Evolutionary conservation across 306 rosid genomes (phyloP).

Genomic region (Luffa acutangula): DNA sequence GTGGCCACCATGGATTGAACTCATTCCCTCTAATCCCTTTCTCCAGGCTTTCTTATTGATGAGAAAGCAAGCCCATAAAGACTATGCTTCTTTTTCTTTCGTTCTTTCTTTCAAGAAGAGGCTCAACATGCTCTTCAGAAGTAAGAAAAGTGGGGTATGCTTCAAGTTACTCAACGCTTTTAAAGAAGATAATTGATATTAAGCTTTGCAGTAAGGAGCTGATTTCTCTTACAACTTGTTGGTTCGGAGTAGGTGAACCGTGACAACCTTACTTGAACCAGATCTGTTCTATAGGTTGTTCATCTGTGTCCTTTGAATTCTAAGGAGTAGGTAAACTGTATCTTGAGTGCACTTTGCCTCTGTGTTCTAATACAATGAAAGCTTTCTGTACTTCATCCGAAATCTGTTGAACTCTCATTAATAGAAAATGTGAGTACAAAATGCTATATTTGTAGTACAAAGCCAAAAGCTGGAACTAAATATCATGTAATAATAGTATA

Average conservation of each 20-base stretch:
- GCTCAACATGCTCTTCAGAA: not conserved
- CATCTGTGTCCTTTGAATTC: too few species aligned
- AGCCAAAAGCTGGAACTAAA: not conserved
- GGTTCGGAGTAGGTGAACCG: not conserved
- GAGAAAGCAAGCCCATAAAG: not conserved
- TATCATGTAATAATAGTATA: not conserved
- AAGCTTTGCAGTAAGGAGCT: not conserved
- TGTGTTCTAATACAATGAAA: not conserved
- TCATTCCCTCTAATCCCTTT: too few species aligned
- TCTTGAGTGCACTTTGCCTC: not conserved
- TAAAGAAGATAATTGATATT: not conserved
- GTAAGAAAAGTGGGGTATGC: not conserved
- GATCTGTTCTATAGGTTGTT: too few species aligned
- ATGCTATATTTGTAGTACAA: not conserved
- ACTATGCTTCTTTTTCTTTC: not conserved
- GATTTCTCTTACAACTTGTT: not conserved
- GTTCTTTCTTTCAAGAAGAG: not conserved
- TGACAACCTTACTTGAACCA: too few species aligned
- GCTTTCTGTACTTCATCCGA: not conserved
- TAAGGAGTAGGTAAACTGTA: too few species aligned
- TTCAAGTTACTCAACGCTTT: not conserved
- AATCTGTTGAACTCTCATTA: not conserved
- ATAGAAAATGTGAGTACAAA: not conserved
- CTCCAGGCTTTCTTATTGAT: not conserved
- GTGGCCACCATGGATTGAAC: too few species aligned